phyloP scores from a whole-genome alignment of 106 monocot species.

The Alisma plantagoaquatica region DNA sequence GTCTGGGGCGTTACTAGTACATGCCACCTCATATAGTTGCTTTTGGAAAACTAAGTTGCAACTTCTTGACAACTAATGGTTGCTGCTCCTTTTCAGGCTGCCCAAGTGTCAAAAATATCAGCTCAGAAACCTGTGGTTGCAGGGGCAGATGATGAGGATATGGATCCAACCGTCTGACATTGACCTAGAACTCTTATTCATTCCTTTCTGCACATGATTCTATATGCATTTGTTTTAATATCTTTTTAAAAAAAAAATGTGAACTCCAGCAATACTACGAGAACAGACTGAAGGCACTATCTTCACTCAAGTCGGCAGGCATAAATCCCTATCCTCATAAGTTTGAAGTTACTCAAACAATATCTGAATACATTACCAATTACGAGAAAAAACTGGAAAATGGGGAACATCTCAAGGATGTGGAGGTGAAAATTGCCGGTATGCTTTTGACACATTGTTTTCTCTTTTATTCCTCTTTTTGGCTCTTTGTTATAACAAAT shows the following conservation, averaged over 20 bases:
- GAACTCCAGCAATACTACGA: slow-evolving; percentile 73
- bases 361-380: slow-evolving; percentile 46
- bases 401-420: slow-evolving; percentile 62
- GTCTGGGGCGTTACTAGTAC: too few relatives aligned
- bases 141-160: slow-evolving; percentile 64
- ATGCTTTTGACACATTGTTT: neutral
- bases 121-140: slow-evolving; percentile 20
- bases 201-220: too few relatives aligned
- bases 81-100: slow-evolving; percentile 23
- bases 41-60: too few relatives aligned
- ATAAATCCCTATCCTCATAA: slow-evolving; percentile 84
- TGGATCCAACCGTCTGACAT: slow-evolving; percentile 81
- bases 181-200: too few relatives aligned
- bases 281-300: slow-evolving; percentile 60
- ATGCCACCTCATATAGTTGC: too few relatives aligned
- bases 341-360: slow-evolving; percentile 43
- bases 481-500: slow-evolving; percentile 2
- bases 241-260: too few relatives aligned
- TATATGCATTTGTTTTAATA: too few relatives aligned
- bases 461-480: neutral
- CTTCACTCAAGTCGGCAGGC: slow-evolving; percentile 32
- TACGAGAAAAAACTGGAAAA: slow-evolving; percentile 43
- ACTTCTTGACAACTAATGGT: too few relatives aligned
- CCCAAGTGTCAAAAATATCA: slow-evolving; percentile 11
- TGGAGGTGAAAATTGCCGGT: slow-evolving; percentile 71